phyloP scores from a whole-genome alignment of 148 eudicot species.

The Persicaria maculosa region DNA sequence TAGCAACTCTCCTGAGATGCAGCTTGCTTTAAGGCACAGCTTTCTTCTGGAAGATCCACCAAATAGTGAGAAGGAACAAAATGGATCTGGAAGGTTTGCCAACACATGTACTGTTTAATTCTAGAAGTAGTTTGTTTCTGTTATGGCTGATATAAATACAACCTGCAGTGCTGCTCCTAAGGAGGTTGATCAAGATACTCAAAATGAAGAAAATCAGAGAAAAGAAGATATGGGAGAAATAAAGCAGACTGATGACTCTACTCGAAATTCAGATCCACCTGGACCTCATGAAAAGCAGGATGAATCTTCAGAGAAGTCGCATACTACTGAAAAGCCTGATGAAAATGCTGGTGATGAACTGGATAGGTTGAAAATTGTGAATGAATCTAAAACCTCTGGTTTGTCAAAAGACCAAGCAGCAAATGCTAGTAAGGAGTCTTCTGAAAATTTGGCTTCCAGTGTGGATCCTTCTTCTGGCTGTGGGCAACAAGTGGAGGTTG shows the following conservation, averaged over 20 bases:
- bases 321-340: conserved; percentile 29
- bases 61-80: conserved; percentile 39
- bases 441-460: conserved; percentile 28
- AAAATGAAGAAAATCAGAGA: conserved; percentile 25
- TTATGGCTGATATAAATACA: conserved; percentile 9
- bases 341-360: conserved; percentile 23
- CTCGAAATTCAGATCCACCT: conserved; percentile 21
- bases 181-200: conserved; percentile 32
- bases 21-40: conserved; percentile 79
- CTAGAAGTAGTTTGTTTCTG: neutral
- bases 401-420: conserved; percentile 22
- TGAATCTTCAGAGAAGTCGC: conserved; percentile 20
- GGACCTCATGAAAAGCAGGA: conserved; percentile 21
- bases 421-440: conserved; percentile 20
- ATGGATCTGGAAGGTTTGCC: conserved; percentile 46
- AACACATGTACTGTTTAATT: conserved; percentile 13
- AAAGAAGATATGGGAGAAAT: conserved; percentile 17
- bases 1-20: conserved; percentile 42
- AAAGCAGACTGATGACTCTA: conserved; percentile 22
- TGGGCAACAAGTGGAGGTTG: conserved; percentile 28
- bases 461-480: conserved; percentile 29
- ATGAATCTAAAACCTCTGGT: conserved; percentile 27
- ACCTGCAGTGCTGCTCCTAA: conserved; percentile 46
- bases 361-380: conserved; percentile 12
- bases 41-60: conserved; percentile 81